Conservation (phyloP, 352 stramenopile species). For the Phytophthora niederhauseri region DNA sequence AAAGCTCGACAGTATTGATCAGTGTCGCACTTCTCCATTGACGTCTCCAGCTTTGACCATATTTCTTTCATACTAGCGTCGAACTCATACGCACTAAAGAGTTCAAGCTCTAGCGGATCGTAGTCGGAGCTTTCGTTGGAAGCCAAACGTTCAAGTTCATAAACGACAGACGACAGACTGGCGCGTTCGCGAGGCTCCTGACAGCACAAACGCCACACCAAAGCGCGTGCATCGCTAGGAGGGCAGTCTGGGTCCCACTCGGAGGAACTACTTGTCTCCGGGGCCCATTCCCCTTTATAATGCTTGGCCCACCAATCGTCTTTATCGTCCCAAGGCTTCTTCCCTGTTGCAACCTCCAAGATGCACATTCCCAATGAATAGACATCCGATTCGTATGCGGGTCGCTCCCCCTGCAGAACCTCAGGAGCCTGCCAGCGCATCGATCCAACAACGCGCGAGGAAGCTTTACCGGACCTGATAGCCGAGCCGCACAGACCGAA, state of each 20-base stretch:
- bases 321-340: background rate
- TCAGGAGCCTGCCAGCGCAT: constrained; percentile 17
- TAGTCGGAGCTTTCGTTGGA: no score
- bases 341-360: background rate
- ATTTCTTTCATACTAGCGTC: no score
- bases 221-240: background rate
- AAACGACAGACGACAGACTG: no score
- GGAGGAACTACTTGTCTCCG: background rate
- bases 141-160: no score
- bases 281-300: background rate
- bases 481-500: constrained; percentile 23
- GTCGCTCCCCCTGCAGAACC: background rate
- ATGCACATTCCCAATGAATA: background rate
- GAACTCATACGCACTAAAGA: no score
- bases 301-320: background rate
- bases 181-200: background rate
- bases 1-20: no score
- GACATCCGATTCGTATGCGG: background rate
- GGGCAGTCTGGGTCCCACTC: background rate
- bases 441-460: background rate
- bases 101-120: no score
- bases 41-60: no score
- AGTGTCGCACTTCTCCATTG: no score
- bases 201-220: background rate
- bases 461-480: no score